Evolutionary conservation across 331 rosid species (phyloP).

Genomic region (Rhamnella rubrinervis): DNA sequence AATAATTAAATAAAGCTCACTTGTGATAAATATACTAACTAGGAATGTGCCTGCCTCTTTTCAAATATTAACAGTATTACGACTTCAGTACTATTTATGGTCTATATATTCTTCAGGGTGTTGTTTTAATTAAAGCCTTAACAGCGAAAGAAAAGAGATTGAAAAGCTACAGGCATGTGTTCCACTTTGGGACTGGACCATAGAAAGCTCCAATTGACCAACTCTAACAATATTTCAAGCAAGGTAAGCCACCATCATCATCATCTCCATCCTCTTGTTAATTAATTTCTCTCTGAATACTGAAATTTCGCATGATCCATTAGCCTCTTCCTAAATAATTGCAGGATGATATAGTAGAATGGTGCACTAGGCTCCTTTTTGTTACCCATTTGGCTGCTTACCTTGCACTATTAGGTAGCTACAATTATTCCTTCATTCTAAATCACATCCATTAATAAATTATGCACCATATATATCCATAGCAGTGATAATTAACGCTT

Average conservation of each 20-base stretch:
- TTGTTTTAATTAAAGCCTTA: too few relatives aligned
- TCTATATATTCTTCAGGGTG: too few relatives aligned
- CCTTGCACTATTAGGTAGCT: conserved; percentile 21
- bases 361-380: conserved; percentile 20
- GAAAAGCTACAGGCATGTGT: conserved; percentile 1
- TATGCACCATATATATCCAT: too few relatives aligned
- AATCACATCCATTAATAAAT: background rate
- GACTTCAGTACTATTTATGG: too few relatives aligned
- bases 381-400: conserved; percentile 15
- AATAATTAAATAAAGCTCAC: too few relatives aligned
- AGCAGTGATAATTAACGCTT: background rate
- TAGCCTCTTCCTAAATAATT: too few relatives aligned
- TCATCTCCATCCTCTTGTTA: background rate
- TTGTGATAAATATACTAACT: too few relatives aligned
- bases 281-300: background rate
- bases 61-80: too few relatives aligned
- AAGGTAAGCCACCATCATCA: conserved; percentile 6
- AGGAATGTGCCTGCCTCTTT: too few relatives aligned
- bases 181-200: conserved; percentile 5
- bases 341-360: conserved; percentile 22
- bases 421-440: background rate
- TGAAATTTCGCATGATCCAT: background rate
- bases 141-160: too few relatives aligned
- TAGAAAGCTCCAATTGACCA: background rate
- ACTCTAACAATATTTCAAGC: background rate